Conservation (phyloP, 2,329 filamentous ascomycete genomes). For the Teratosphaeria zuluensis region DNA sequence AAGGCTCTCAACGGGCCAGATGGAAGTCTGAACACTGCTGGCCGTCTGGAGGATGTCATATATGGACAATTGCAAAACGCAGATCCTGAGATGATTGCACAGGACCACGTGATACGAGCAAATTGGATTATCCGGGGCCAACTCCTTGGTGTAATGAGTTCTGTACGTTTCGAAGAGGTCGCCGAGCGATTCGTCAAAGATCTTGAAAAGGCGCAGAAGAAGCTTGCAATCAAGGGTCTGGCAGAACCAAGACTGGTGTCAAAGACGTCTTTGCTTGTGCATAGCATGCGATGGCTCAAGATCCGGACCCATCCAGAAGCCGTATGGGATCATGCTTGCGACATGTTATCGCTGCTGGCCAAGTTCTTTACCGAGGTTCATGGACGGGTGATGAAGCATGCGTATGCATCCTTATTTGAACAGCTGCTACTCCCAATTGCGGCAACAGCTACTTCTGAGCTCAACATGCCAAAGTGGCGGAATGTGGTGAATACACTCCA, state of each 20-base stretch:
- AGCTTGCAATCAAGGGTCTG: conserved; percentile 61
- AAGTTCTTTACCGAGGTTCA: conserved; percentile 77
- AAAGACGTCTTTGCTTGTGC: conserved; percentile 75
- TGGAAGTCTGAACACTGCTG: conserved; percentile 74
- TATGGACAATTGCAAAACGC: conserved; percentile 89
- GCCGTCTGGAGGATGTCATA: conserved; percentile 88
- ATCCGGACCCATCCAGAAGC: conserved; percentile 64
- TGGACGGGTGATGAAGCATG: conserved; percentile 81
- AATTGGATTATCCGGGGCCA: conserved; percentile 96
- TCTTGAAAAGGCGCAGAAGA: conserved; percentile 66
- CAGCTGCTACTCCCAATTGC: conserved; percentile 80
- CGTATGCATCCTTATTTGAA: conserved; percentile 87
- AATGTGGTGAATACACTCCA: conserved; percentile 73
- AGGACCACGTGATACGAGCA: conserved; percentile 74
- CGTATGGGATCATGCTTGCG: conserved; percentile 76
- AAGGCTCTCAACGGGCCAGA: conserved; percentile 50
- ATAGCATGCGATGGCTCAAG: conserved; percentile 82
- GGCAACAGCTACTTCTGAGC: conserved; percentile 65
- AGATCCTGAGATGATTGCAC: conserved; percentile 67
- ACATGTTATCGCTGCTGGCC: conserved; percentile 74
- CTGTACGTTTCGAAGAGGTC: conserved; percentile 78
- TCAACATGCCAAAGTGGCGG: conserved; percentile 75
- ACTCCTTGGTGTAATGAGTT: conserved; percentile 91
- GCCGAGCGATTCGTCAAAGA: conserved; percentile 73
- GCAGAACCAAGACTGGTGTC: conserved; percentile 61